These are phyloP conservation scores for Fabrea salina DNA, from an alignment of 169 alveolate genomes.

Conservation along the genomic window DNA sequence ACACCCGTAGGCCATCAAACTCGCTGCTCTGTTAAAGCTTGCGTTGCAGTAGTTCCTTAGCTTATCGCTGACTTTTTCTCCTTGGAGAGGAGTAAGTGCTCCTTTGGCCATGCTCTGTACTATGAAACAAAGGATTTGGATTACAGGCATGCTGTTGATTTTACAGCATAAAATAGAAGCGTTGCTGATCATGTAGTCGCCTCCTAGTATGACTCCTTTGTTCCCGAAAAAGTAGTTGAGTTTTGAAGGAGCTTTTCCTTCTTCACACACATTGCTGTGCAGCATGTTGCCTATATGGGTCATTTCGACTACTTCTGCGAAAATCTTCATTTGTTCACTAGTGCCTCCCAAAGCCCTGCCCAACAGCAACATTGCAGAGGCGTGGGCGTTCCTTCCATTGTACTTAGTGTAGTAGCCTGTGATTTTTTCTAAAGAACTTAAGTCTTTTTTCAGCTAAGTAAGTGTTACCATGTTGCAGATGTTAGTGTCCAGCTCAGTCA, in stretches of 20 bases:
- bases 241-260: neutral
- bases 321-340: neutral
- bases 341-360: neutral
- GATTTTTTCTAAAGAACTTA: neutral
- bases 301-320: neutral
- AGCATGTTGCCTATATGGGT: neutral
- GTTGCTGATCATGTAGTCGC: neutral
- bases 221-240: neutral
- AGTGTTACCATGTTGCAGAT: neutral
- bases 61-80: neutral
- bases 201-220: neutral
- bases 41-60: neutral
- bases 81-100: neutral
- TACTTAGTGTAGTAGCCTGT: neutral
- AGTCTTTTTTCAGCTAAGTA: neutral
- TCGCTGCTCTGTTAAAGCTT: neutral
- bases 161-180: neutral
- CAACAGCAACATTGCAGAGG: neutral
- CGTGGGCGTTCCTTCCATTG: neutral
- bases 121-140: neutral
- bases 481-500: neutral
- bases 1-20: neutral
- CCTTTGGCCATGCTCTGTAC: neutral
- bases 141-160: constrained; percentile 1
- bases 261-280: neutral